Evolutionary conservation across 768 basidiomycete species (phyloP).

Genomic region (Naganishia vaughanmartiniae): DNA sequence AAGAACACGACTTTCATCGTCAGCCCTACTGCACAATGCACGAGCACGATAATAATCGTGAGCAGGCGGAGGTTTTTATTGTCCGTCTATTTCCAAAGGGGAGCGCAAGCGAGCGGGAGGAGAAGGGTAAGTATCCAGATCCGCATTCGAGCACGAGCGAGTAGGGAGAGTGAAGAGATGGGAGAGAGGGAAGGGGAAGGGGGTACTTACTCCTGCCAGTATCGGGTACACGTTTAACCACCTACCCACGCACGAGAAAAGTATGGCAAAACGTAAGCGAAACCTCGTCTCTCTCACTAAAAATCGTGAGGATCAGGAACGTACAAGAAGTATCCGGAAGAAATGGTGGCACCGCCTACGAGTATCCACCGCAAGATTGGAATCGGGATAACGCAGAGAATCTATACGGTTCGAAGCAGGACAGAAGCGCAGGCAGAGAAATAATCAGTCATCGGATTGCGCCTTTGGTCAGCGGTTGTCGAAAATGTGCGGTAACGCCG

Average conservation of each 20-base stretch:
- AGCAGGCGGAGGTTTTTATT: slow-evolving; percentile 77
- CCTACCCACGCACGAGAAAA: no score
- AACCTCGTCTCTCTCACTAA: background rate
- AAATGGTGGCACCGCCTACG: slow-evolving; percentile 65
- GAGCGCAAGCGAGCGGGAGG: background rate
- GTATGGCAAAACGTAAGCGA: background rate
- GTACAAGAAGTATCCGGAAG: slow-evolving; percentile 83
- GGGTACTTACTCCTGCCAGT: slow-evolving; percentile 67
- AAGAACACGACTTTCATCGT: slow-evolving; percentile 80
- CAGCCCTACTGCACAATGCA: slow-evolving; percentile 78
- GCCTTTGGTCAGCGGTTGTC: no score
- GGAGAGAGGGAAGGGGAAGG: background rate
- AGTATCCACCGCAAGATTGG: slow-evolving; percentile 78
- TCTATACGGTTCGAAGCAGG: slow-evolving; percentile 22
- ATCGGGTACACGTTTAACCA: slow-evolving; percentile 73
- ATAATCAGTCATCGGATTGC: no score
- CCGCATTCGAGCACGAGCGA: background rate
- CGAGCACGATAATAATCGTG: slow-evolving; percentile 67
- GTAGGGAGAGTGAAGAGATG: background rate
- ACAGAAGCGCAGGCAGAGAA: no score
- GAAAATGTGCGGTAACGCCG: no score
- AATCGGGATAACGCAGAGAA: slow-evolving; percentile 81
- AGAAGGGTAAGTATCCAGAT: no score
- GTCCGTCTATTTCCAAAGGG: slow-evolving; percentile 56
- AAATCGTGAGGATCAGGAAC: slow-evolving; percentile 40